phyloP scores from a whole-genome alignment of 2,329 filamentous ascomycete genomes.

The Aspergillus neoniger region DNA sequence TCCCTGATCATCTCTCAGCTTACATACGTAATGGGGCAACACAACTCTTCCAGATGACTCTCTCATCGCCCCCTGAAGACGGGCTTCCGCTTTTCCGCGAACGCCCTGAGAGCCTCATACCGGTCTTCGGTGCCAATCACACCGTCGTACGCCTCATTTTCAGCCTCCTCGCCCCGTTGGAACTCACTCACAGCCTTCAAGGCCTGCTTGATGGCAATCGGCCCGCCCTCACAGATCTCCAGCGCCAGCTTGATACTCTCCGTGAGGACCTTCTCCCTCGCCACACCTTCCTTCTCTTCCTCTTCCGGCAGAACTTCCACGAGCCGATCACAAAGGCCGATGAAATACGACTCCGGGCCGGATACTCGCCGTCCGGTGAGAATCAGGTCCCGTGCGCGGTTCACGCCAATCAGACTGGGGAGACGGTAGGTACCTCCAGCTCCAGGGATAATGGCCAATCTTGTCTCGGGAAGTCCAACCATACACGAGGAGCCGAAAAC shows the following conservation, averaged over 20 bases:
- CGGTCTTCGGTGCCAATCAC: conserved; percentile 84
- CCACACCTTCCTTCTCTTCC: conserved; percentile 56
- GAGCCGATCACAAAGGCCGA: conserved; percentile 86
- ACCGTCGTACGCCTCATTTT: conserved; percentile 82
- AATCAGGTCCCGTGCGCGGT: conserved; percentile 84
- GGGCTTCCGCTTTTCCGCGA: conserved; percentile 73
- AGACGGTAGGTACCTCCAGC: conserved; percentile 91
- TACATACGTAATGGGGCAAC: neutral
- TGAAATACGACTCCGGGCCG: conserved; percentile 83
- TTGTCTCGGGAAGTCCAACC: conserved; percentile 86
- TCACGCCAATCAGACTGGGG: conserved; percentile 74
- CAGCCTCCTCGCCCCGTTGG: conserved; percentile 68
- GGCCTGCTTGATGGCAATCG: conserved; percentile 76
- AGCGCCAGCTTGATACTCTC: conserved; percentile 76
- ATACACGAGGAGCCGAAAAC: conserved; percentile 77
- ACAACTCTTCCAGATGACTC: neutral
- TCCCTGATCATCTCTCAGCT: neutral
- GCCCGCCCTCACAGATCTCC: conserved; percentile 88
- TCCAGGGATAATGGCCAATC: conserved; percentile 90
- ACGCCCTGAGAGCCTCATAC: conserved; percentile 83
- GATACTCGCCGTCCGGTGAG: conserved; percentile 84
- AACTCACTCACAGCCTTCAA: conserved; percentile 74
- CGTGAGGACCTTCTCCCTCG: conserved; percentile 68
- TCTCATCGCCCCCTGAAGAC: conserved; percentile 61
- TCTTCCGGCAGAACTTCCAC: conserved; percentile 70